Evolutionary conservation across 2,329 filamentous ascomycete genomes (phyloP), one percentile per base, ranked within the genome.

Genomic region (Penicillium sp.): DNA sequence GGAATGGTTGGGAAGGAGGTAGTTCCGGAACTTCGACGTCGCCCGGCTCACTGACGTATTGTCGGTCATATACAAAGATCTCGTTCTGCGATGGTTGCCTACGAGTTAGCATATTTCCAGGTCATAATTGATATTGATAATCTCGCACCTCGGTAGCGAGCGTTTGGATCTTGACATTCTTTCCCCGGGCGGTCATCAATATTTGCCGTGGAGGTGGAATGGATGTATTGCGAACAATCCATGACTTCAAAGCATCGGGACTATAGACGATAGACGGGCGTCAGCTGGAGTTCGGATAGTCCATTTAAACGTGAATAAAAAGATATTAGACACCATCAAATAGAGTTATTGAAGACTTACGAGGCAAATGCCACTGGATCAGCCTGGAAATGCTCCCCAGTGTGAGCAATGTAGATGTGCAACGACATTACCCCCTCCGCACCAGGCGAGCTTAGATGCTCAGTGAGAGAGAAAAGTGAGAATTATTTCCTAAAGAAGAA

Each of bases 401-500:
- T 92, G 80, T 96, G 93, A 83, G 91, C 92, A 74, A 96, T 88
- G 81, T 91, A 90, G 78, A 96, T 88, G 80, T 91, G 87, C 75
- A 93, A 86, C 81, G 90, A 89, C 91, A 96, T 96, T 78, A 82
- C 43, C 53, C 84, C 69, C 67, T 60, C 62, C 68, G 69, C 73
- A 67, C 68, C 65, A 65, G 59, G 29, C 62, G 70, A 70, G 65
- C 62, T 57, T 48, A 56, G 61, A 58, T 64, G 69, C 67, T 67
- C 65, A 56, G 42, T 57, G 29, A 25, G 10, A 65, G 60, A 61
- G 62, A 65, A 64, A 62, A 57, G 57, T 49, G 54, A 62, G 57
- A 57, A 53, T 55, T 60, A 48, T 47, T 35, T 47, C 38, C 48
- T 56, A 55, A 56, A 63, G 54, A 62, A 62, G 54, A 56, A 56